Evolutionary conservation across 2,329 filamentous ascomycete genomes (phyloP).

Genomic region (Phyllosticta paracitricarpa): DNA sequence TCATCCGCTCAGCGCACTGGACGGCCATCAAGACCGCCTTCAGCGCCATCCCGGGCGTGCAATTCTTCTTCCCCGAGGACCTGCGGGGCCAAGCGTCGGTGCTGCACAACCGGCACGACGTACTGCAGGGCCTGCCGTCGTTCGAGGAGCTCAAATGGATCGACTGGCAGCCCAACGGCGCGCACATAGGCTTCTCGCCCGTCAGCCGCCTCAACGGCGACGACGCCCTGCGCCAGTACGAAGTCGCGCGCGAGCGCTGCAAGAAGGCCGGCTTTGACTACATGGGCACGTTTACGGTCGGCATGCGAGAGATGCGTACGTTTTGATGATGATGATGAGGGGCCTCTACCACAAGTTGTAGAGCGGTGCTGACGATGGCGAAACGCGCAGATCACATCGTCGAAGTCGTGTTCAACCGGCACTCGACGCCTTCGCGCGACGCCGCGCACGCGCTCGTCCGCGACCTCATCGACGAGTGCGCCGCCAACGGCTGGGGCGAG

Average conservation of each 20-base stretch:
- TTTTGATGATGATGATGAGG: no score
- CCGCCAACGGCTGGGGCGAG: slow-evolving; percentile 33
- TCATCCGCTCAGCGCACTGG: slow-evolving; percentile 23
- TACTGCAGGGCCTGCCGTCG: slow-evolving; percentile 16
- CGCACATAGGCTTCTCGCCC: slow-evolving; percentile 37
- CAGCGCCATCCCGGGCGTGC: slow-evolving; percentile 22
- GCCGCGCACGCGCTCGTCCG: slow-evolving; percentile 20
- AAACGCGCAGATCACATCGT: slow-evolving; percentile 19
- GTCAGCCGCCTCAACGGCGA: slow-evolving; percentile 34
- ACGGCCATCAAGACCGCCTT: slow-evolving; percentile 26
- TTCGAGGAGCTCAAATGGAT: slow-evolving; percentile 30
- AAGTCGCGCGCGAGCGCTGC: slow-evolving; percentile 17
- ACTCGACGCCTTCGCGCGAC: slow-evolving; percentile 16
- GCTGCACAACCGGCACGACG: slow-evolving; percentile 14
- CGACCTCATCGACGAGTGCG: slow-evolving; percentile 29
- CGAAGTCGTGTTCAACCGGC: slow-evolving; percentile 24
- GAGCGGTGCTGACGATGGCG: background rate
- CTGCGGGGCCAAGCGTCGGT: slow-evolving; percentile 22
- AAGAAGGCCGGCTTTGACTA: slow-evolving; percentile 16
- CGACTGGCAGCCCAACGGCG: slow-evolving; percentile 35
- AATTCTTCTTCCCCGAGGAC: slow-evolving; percentile 28
- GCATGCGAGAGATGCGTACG: slow-evolving; percentile 31
- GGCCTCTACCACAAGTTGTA: no score
- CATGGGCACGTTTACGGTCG: slow-evolving; percentile 19
- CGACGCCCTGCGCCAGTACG: slow-evolving; percentile 32